A percentile compares a stretch with the other conserved stretches of the same genome.
phyloP scores from a whole-genome alignment of 306 rosid species.

The Trifolium dubium region DNA sequence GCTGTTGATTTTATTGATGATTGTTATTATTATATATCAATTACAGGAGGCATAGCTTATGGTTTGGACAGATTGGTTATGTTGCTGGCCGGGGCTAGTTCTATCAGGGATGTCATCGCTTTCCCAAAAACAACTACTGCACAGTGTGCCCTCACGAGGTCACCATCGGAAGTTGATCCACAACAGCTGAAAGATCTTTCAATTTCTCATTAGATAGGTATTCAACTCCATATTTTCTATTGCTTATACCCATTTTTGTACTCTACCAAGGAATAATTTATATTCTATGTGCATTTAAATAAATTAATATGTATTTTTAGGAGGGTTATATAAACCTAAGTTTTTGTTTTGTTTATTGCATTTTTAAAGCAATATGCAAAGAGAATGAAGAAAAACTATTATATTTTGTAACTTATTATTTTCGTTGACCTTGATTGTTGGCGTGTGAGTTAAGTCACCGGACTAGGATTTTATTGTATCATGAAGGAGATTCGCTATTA shows the following conservation, averaged over 20 bases:
- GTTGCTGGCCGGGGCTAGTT: slow-evolving; percentile 83
- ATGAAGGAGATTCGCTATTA: background rate
- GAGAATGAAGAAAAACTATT: background rate
- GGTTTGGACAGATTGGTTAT: slow-evolving; percentile 93
- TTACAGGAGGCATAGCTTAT: slow-evolving; percentile 88
- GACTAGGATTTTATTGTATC: background rate
- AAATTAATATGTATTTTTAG: slow-evolving; percentile 23
- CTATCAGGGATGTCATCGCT: slow-evolving; percentile 95
- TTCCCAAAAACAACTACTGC: slow-evolving; percentile 93
- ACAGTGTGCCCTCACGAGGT: slow-evolving; percentile 85
- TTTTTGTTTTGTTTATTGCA: background rate
- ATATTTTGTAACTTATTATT: too few species aligned
- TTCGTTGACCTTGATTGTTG: too few species aligned
- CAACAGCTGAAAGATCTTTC: slow-evolving; percentile 82
- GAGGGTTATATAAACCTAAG: slow-evolving; percentile 1
- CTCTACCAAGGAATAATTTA: slow-evolving; percentile 4
- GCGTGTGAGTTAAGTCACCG: background rate
- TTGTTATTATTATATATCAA: background rate
- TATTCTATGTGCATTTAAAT: slow-evolving; percentile 24
- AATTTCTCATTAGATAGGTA: slow-evolving; percentile 37
- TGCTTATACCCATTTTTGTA: slow-evolving; percentile 36
- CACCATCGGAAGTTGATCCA: slow-evolving; percentile 91
- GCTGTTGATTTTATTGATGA: background rate
- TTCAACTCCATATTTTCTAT: slow-evolving; percentile 21
- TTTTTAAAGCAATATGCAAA: background rate